These are phyloP conservation scores for Xylariaceae sp. DNA, from an alignment of 2,329 filamentous ascomycete genomes.

Conservation along the genomic window DNA sequence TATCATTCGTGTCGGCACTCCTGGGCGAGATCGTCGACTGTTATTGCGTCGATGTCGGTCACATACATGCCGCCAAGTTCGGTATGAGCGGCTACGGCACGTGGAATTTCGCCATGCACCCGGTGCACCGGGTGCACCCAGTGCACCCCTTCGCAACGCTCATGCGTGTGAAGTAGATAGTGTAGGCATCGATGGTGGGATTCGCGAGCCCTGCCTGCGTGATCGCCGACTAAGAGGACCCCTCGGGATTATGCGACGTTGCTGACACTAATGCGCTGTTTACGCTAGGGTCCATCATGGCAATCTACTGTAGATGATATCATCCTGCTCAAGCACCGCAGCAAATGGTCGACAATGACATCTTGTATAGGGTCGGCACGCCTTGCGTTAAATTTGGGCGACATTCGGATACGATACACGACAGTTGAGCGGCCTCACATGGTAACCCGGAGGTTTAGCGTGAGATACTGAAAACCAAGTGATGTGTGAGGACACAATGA, in stretches of 20 bases:
- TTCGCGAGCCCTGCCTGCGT: background rate
- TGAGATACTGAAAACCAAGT: background rate
- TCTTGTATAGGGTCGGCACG: too few species aligned
- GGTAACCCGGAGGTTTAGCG: constrained; percentile 8
- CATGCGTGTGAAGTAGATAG: too few species aligned
- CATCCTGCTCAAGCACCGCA: constrained; percentile 4
- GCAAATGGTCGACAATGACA: background rate
- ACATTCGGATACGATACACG: background rate
- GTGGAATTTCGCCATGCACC: background rate
- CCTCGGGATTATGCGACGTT: background rate
- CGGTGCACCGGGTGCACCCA: background rate
- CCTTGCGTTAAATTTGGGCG: background rate
- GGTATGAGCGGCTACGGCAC: constrained; percentile 6
- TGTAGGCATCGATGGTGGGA: too few species aligned
- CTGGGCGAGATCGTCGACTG: constrained; percentile 5
- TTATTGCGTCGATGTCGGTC: constrained; percentile 1
- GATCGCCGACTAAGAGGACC: background rate
- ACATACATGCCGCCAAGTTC: background rate
- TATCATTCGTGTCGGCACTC: background rate
- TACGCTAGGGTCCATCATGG: background rate
- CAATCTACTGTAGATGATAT: background rate
- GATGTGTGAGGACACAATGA: background rate
- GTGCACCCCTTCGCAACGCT: too few species aligned
- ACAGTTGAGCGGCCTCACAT: constrained; percentile 8
- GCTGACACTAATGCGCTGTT: constrained; percentile 1